A percentile compares a stretch with the other conserved stretches of the same genome.
phyloP scores from a whole-genome alignment of 1,284 basidiomycete species.

The Trichosporon coremiiforme region DNA sequence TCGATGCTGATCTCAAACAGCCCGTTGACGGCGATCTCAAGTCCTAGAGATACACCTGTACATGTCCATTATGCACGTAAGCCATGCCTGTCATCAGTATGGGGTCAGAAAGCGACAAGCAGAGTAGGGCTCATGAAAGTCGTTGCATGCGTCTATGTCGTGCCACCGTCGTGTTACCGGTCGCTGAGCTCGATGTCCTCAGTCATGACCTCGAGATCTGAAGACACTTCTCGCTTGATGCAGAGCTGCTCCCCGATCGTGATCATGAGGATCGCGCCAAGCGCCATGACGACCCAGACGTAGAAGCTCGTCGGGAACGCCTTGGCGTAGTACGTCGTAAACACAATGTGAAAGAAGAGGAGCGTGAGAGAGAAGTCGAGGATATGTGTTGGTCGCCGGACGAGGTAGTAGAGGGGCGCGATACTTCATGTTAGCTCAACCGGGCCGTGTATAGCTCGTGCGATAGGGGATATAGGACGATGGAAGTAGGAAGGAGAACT shows the following conservation, averaged over 20 bases:
- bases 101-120: neutral
- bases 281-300: constrained; percentile 78
- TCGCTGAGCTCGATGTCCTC: constrained; percentile 45
- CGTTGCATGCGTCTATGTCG: constrained; percentile 11
- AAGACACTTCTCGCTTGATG: constrained; percentile 86
- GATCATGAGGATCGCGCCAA: constrained; percentile 73
- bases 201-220: constrained; percentile 66
- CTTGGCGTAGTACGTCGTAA: constrained; percentile 88
- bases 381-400: constrained; percentile 88
- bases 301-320: constrained; percentile 84
- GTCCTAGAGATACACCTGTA: neutral
- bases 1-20: neutral
- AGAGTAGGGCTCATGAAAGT: neutral
- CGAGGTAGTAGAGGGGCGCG: constrained; percentile 79
- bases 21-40: neutral
- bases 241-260: constrained; percentile 86
- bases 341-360: constrained; percentile 81
- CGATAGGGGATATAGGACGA: too few species aligned
- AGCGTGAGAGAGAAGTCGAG: constrained; percentile 92
- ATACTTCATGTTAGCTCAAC: constrained; percentile 63
- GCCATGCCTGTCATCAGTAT: neutral
- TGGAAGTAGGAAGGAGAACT: constrained; percentile 44
- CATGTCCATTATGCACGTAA: neutral
- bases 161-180: constrained; percentile 21
- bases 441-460: too few species aligned